Base-by-base conservation (phyloP, 768 basidiomycete genomes). In the Phaeolepiota aurea region DNA sequence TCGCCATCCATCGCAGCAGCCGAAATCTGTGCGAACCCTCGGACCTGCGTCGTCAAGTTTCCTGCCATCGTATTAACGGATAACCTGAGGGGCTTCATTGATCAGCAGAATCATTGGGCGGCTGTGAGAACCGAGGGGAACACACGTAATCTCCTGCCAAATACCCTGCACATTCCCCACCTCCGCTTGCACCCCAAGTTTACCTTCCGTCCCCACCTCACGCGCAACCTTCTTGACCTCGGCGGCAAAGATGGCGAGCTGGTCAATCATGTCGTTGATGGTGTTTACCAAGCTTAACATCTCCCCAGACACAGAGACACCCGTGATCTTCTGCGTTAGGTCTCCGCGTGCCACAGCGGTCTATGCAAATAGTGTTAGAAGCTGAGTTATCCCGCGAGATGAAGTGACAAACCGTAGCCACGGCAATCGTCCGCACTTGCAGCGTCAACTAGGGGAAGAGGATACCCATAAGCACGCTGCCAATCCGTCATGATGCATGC, bases 1-100 rank as follows among this genome's bases (percentile, higher is more conserved):
- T 98, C 96, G 45, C 96, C 94, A 54, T 97, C 96, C 72, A 93
- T 97, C 11, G 96, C 96, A 0, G 96, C 94, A 0, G 93, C 94
- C 1, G 90, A 93, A 51, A 98, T 98, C 61, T 98, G 96, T 1
- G 93, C 96, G 54, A 99, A 99, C 3, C 94, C 96, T 60, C 96
- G 84, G 37, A 99, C 96, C 80, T 94, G 91, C 0, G 91, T 92
- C n/a, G 91, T 93, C 66, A 93, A 69, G 58, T 92, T 93, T 28
- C 82, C 82, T 3, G 90, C 94, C 94, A 99, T 97, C 9, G 88
- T 94, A 59, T 98, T 99, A 48, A 98, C 94, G 41, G 92, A 92
- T 53, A 90, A 75, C 12, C 91, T 93, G 49, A n/a, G n/a, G n/a
- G n/a, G n/a, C n/a, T n/a, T n/a, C n/a, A n/a, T n/a, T n/a, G n/a